Evolutionary conservation across 345 rosid species (phyloP), one percentile per base, ranked within the genome.

Genomic region (Salix koriyanagi): DNA sequence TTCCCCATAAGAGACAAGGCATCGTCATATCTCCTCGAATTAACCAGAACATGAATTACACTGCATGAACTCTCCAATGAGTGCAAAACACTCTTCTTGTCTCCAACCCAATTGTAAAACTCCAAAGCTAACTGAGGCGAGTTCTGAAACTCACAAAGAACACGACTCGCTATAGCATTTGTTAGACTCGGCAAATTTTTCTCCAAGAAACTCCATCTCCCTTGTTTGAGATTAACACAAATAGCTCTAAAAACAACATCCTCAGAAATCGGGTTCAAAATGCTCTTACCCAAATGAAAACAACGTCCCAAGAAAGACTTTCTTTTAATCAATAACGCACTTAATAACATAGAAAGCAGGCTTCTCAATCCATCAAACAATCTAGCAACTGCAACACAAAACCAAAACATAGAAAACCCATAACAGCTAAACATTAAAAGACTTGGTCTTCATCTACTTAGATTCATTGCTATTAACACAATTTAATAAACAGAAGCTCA

Each of bases 131-230:
- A 83, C 52, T 77, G 80, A 26, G 94, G 91, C 1, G 90, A 89
- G 79, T 80, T 81, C 42, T 69, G 85, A 69, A 92, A 87, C 85
- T 90, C 74, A 67, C 77, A 67, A 74, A 92, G 67, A 44, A 90
- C 88, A 67, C 85, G 87, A 65, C 65, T 86, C 44, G 85, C 80
- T 44, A 89, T 76, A 0, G 87, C 79, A 81, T 67, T 82, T 18
- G 92, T 86, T 44, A 88, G 80, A 80, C 48, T 84, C 65, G 86
- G 79, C 34, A 78, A 77, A 75, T 88, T 65, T 36, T 82, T 76
- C 30, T 85, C 90, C 86, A 89, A 79, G 68, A 81, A 44, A 48
- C 84, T 87, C 93, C 94, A 92, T 90, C 79, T 86, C 84, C 84
- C 88, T n/a, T 85, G 91, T 71, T 74, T 88, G 64, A 89, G 83